These are phyloP conservation scores for Pyrenopolyporus hunteri DNA, from an alignment of 495 filamentous ascomycete species.

Conservation along the genomic window DNA sequence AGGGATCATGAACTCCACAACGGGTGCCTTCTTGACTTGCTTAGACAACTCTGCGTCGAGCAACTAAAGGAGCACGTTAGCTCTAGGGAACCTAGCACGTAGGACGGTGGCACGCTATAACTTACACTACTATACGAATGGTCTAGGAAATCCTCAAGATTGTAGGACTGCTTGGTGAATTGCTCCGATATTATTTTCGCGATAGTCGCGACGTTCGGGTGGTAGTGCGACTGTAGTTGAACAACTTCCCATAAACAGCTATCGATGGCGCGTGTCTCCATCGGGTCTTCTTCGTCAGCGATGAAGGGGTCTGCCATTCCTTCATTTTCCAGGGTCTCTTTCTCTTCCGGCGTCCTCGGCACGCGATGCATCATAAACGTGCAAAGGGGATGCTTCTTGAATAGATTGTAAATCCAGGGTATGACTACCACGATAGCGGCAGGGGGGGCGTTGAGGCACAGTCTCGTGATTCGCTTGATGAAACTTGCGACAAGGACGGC, in stretches of 20 bases:
- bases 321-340: constrained; percentile 62
- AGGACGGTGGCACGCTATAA: constrained; percentile 24
- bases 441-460: constrained; percentile 84
- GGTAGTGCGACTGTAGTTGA: constrained; percentile 88
- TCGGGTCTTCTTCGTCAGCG: constrained; percentile 76
- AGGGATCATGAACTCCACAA: constrained; percentile 92
- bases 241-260: constrained; percentile 95
- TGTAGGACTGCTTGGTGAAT: constrained; percentile 94
- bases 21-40: constrained; percentile 81
- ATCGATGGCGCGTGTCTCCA: constrained; percentile 84
- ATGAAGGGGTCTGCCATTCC: constrained; percentile 84
- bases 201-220: constrained; percentile 94
- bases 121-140: constrained; percentile 87
- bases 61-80: constrained; percentile 62
- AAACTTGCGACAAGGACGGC: constrained; percentile 91
- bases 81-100: neutral
- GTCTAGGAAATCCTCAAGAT: constrained; percentile 93
- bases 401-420: constrained; percentile 93
- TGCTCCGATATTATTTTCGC: constrained; percentile 94
- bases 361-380: constrained; percentile 95
- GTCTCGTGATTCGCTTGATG: constrained; percentile 85
- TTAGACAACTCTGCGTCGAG: constrained; percentile 81
- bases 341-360: constrained; percentile 60
- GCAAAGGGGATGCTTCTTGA: constrained; percentile 86
- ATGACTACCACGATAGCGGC: constrained; percentile 85